Base-by-base conservation (phyloP, 2,329 filamentous ascomycete genomes). In the Venturia aucupariae region DNA sequence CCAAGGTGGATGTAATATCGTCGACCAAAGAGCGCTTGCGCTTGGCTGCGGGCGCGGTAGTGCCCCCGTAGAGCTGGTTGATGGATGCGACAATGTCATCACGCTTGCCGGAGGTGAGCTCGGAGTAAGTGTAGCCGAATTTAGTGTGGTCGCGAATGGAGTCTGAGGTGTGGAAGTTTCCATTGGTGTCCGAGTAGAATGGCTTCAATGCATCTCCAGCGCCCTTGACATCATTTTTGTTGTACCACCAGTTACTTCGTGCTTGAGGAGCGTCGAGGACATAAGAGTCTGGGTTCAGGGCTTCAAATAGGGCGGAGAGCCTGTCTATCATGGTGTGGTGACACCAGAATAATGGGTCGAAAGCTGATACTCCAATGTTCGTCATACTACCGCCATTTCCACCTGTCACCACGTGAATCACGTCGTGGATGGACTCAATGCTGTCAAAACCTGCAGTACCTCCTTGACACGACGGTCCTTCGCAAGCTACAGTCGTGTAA, bases 251-350 rank as follows among this genome's bases (percentile, higher is more conserved):
- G 1, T 86, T 89, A 15, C 81, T n/a, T 74, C 76, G 62, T 80
- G 83, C 66, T 48, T 76, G 76, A 7, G 76, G 68, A 66, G 83
- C 81, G 0, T 86, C 81, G 27, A 80, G 76, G 5, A 91, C 82
- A 76, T 86, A 93, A 35, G 82, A 82, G 24, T 84, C 77, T 0
- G 88, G 88, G 67, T 94, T 83, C 13, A 94, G 74, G 0, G 81
- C 79, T 76, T 94, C 89, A 89, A 89, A 94, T 66, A 95, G 82
- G 39, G 89, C 84, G 67, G 91, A 84, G 35, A 90, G 75, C 2
- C 90, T 84, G 71, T 95, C 90, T 8, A 91, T 82, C 74, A 89
- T 92, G 67, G 80, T 78, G 70, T 93, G 90, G 70, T 93, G 89
- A 10, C 93, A 76, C 75, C 88, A 90, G 75, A 93, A 92, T 15